Evolutionary conservation across 2,329 filamentous ascomycete species (phyloP).

Genomic region (Phaeosphaeria sp.): DNA sequence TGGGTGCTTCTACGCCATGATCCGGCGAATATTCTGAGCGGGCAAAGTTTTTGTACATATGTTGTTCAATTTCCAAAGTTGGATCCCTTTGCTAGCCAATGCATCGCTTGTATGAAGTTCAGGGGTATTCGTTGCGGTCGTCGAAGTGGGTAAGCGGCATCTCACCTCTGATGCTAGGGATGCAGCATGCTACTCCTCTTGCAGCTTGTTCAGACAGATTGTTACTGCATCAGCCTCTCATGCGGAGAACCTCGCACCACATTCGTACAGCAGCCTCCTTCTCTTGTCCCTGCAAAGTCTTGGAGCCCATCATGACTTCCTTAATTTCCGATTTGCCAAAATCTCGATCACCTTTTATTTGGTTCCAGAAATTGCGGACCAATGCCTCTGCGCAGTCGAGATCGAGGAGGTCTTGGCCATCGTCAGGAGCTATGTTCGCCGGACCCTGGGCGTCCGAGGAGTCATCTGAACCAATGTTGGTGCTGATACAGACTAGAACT

Average conservation of each 20-base stretch:
- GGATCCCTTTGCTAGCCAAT: not conserved
- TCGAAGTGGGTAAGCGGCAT: not conserved
- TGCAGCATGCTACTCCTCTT: not conserved
- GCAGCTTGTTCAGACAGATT: not conserved
- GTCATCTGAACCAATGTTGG: constrained; percentile 13
- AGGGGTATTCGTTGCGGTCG: not conserved
- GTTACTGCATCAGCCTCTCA: constrained; percentile 26
- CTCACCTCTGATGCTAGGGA: not conserved
- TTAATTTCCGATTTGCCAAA: constrained; percentile 32
- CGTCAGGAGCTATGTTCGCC: not conserved
- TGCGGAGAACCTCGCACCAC: constrained; percentile 43
- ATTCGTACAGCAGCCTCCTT: constrained; percentile 34
- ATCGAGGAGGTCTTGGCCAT: constrained; percentile 19
- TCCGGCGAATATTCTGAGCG: not conserved
- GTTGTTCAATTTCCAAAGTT: not conserved
- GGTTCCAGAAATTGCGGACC: constrained; percentile 35
- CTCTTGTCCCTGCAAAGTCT: constrained; percentile 8
- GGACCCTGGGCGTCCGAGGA: constrained; percentile 5
- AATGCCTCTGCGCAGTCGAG: constrained; percentile 29
- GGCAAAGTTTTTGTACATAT: not conserved
- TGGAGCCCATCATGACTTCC: constrained; percentile 35
- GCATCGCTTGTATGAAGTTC: not conserved
- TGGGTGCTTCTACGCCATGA: constrained; percentile 5
- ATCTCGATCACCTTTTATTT: constrained; percentile 28
- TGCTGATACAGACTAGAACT: constrained; percentile 38